These are phyloP conservation scores for Gossypium davidsonii DNA, from an alignment of 441 rosid species.

Conservation along the genomic window DNA sequence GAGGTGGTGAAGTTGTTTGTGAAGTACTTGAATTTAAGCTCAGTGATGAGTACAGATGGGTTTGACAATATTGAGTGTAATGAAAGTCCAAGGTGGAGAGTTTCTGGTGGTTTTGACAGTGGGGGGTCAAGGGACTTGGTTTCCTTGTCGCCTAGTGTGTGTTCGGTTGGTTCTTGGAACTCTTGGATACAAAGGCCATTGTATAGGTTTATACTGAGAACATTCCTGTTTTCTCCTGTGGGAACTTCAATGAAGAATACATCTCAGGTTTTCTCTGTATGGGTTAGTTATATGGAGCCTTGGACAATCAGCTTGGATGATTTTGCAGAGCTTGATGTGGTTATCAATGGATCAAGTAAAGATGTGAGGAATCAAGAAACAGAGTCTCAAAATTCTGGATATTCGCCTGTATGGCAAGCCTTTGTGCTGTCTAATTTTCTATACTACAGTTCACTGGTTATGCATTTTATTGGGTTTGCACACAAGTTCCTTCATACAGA, in stretches of 20 bases:
- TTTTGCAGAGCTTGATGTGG: slow-evolving; percentile 52
- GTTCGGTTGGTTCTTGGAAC: slow-evolving; percentile 54
- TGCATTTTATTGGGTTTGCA: slow-evolving; percentile 90
- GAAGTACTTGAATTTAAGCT: slow-evolving; percentile 68
- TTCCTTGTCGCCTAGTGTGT: slow-evolving; percentile 21
- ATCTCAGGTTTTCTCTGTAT: slow-evolving; percentile 67
- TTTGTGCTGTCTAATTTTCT: slow-evolving; percentile 78
- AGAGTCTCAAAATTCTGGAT: slow-evolving; percentile 31
- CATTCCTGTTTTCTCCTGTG: slow-evolving; percentile 67
- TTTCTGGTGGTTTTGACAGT: slow-evolving; percentile 34
- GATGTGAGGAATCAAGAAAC: slow-evolving; percentile 35
- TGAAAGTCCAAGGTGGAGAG: slow-evolving; percentile 45
- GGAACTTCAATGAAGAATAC: slow-evolving; percentile 69
- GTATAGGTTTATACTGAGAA: slow-evolving; percentile 68
- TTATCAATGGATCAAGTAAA: slow-evolving; percentile 34
- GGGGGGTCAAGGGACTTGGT: slow-evolving; percentile 34
- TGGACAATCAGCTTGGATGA: slow-evolving; percentile 57
- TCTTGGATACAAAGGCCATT: slow-evolving; percentile 61
- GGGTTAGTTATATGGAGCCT: slow-evolving; percentile 76
- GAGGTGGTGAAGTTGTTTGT: slow-evolving; percentile 77
- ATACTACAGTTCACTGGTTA: slow-evolving; percentile 71
- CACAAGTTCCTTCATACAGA: slow-evolving; percentile 91
- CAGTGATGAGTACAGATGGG: slow-evolving; percentile 28
- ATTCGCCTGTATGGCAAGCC: slow-evolving; percentile 59
- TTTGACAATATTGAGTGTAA: slow-evolving; percentile 27